phyloP scores from a whole-genome alignment of 2,329 filamentous ascomycete genomes.

The Blastomyces parvus region DNA sequence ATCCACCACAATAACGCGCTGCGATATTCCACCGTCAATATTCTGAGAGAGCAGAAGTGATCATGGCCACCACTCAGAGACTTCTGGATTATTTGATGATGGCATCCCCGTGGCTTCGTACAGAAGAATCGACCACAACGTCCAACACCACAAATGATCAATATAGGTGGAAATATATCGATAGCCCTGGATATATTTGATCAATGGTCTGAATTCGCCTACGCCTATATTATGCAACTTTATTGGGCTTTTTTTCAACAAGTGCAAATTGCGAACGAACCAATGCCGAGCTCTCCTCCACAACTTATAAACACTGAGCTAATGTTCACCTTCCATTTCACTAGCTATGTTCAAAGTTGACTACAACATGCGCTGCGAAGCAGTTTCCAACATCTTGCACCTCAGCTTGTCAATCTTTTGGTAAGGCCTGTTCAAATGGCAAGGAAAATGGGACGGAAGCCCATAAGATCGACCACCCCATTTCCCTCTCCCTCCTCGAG shows the following conservation, averaged over 20 bases:
- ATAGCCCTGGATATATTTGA: neutral
- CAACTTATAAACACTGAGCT: too few species aligned
- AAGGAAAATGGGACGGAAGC: slow-evolving; percentile 25
- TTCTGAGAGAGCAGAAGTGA: neutral
- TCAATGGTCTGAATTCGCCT: neutral
- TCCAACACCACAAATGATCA: neutral
- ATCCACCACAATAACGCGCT: too few species aligned
- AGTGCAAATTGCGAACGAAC: too few species aligned
- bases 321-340: too few species aligned
- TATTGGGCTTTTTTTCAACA: neutral
- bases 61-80: neutral
- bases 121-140: neutral
- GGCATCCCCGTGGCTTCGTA: neutral
- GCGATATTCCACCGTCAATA: neutral
- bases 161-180: neutral
- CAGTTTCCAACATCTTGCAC: too few species aligned
- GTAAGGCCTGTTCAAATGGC: slow-evolving; percentile 31
- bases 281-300: too few species aligned
- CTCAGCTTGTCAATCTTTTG: too few species aligned
- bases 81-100: neutral
- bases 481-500: slow-evolving; percentile 11
- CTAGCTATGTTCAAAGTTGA: too few species aligned
- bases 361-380: too few species aligned
- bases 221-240: neutral
- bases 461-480: slow-evolving; percentile 15